Conservation (phyloP, 306 rosid genomes). For the Rosa multiflora region DNA sequence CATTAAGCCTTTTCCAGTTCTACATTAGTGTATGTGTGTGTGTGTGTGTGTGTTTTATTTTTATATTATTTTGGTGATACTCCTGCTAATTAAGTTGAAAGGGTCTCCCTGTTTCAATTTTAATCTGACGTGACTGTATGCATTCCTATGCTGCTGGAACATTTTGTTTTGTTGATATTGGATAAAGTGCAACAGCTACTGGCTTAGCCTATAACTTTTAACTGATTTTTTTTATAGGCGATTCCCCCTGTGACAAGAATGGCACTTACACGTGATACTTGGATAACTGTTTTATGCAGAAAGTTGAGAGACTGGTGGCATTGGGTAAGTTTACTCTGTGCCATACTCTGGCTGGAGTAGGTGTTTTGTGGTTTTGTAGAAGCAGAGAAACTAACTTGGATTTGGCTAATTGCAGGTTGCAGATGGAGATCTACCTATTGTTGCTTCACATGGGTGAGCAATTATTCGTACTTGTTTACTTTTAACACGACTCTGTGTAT, state of each 20-base stretch:
- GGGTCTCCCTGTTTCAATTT: background rate
- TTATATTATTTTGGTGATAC: background rate
- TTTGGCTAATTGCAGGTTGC: conserved; percentile 70
- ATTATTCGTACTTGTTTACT: conserved; percentile 23
- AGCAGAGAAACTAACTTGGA: conserved; percentile 25
- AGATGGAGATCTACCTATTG: conserved; percentile 90
- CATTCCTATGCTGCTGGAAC: background rate
- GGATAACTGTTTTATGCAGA: conserved; percentile 96
- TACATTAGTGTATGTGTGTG: background rate
- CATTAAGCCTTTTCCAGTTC: background rate
- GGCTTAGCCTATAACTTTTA: conserved; percentile 11
- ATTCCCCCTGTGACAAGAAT: conserved; percentile 96
- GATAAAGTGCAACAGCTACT: background rate
- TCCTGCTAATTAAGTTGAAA: background rate
- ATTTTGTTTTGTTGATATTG: background rate
- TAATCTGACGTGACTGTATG: background rate
- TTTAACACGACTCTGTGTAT: conserved; percentile 27
- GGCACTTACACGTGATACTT: conserved; percentile 97
- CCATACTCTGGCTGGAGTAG: conserved; percentile 6
- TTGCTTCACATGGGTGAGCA: conserved; percentile 95
- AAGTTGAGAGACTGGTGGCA: conserved; percentile 99
- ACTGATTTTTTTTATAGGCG: conserved; percentile 56
- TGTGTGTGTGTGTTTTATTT: background rate
- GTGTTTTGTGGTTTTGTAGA: conserved; percentile 20
- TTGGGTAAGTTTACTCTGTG: conserved; percentile 66